Evolutionary conservation across 805 yeast species (phyloP), one percentile per base, ranked within the genome.

Genomic region (Priceomyces carsonii): DNA sequence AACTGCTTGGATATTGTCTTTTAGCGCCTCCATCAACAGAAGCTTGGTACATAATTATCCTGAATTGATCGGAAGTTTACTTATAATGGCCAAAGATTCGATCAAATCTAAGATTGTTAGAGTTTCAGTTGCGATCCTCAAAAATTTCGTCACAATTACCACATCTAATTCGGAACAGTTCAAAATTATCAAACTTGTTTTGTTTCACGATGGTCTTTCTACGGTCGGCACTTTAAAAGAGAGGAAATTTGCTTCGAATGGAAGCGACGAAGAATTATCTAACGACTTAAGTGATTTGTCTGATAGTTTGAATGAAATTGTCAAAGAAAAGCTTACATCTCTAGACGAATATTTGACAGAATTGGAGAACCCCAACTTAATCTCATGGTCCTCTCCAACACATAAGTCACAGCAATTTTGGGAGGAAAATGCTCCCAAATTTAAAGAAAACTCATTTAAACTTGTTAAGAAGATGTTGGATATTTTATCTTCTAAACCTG

Each of bases 61-160:
- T n/a, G 76, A 66, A 42, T 62, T 75, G 53, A 74, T 75, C 36
- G 80, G 67, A 31, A 69, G 53, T 59, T 71, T 73, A 63, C 70
- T 76, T 42, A 61, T 62, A 25, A 70, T 86, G 31, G 78, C 89
- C 18, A 85, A 84, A 55, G 78, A 79, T 39, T 86, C 96, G 2
- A 85, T 91, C 47, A 93, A 93, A 68, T 95, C 90, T 63, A 93
- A 93, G 67, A 79, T 93, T 36, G 85, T 88, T 20, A 75, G 99
- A 55, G 69, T 93, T 28, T 73, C 93, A n/a, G 71, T 89, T 18
- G 81, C 95, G 1, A 78, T 84, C 26, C 66, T 90, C 45, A 64
- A 78, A 50, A 85, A 85, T 52, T 68, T 84, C 32, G 66, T 82
- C 33, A 54, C 49, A 47, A 63, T 49, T 53, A 55, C 43, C 44